Evolutionary conservation across 129 eudicot species (phyloP).

Genomic region (Artemisia argyi): DNA sequence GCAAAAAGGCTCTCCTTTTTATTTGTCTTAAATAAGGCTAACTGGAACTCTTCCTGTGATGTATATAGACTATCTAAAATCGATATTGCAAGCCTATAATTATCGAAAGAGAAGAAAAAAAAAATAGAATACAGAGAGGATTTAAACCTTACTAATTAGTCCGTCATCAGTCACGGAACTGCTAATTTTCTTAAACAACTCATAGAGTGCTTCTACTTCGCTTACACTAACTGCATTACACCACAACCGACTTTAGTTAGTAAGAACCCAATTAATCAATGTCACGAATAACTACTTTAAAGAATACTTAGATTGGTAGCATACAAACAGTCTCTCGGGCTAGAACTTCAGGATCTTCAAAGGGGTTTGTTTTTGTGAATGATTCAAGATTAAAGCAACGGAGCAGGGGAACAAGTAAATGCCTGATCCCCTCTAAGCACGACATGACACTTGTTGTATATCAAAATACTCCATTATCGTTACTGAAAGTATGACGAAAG

Average conservation of each 20-base stretch:
- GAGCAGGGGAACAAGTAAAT: slow-evolving; percentile 26
- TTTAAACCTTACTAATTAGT: slow-evolving; percentile 47
- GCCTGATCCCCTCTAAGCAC: slow-evolving; percentile 43
- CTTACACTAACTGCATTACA: slow-evolving; percentile 61
- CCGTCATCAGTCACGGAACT: slow-evolving; percentile 8
- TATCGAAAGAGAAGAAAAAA: neutral
- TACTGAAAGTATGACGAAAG: slow-evolving; percentile 6
- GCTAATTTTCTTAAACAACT: slow-evolving; percentile 46
- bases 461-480: slow-evolving; percentile 45
- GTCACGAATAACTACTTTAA: neutral
- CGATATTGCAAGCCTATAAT: neutral
- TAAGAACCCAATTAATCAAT: neutral
- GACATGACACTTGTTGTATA: slow-evolving; percentile 46
- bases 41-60: slow-evolving; percentile 72
- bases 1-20: slow-evolving; percentile 70
- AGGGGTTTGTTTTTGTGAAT: slow-evolving; percentile 6
- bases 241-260: slow-evolving; percentile 15
- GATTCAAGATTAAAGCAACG: slow-evolving; percentile 28
- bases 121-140: neutral
- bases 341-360: slow-evolving; percentile 16
- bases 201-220: slow-evolving; percentile 62
- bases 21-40: slow-evolving; percentile 64
- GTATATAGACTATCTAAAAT: neutral
- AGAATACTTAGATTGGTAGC: neutral
- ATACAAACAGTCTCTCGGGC: slow-evolving; percentile 7